Conservation (phyloP, 208 protist genomes). For the Wallacemonas collosoma region DNA sequence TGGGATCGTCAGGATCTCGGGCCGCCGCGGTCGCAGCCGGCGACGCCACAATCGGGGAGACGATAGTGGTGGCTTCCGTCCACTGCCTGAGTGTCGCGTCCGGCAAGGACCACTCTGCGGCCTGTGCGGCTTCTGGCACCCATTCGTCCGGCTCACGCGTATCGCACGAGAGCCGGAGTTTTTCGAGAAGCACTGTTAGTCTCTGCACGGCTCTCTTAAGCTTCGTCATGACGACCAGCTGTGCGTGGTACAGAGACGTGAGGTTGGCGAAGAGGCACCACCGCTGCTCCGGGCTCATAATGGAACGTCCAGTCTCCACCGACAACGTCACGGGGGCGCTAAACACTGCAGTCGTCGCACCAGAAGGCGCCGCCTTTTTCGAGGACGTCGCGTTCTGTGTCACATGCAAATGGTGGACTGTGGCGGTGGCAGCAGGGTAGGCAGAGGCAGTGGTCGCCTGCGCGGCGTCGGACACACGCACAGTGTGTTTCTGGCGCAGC, state of each 20-base stretch:
- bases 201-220: slow-evolving; percentile 40
- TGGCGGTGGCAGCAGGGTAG: not conserved
- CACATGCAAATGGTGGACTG: too few species aligned
- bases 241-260: slow-evolving; percentile 45
- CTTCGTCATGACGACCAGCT: slow-evolving; percentile 45
- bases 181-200: slow-evolving; percentile 35
- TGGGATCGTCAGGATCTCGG: too few species aligned
- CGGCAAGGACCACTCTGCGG: not conserved
- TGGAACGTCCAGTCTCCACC: slow-evolving; percentile 13
- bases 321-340: not conserved
- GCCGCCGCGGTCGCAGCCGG: too few species aligned
- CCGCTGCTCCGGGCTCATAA: slow-evolving; percentile 46
- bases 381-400: too few species aligned
- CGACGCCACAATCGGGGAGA: too few species aligned
- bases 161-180: slow-evolving; percentile 29
- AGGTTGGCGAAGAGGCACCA: slow-evolving; percentile 82
- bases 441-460: not conserved
- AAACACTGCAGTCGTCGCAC: too few species aligned
- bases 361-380: too few species aligned
- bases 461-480: not conserved
- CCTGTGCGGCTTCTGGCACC: not conserved
- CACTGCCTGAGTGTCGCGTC: not conserved
- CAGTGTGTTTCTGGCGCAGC: not conserved
- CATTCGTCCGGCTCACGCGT: slow-evolving; percentile 1
- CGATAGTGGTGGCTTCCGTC: not conserved